These are phyloP conservation scores for Fusarium pseudograminearum DNA, from an alignment of 2,329 filamentous ascomycete genomes.

Conservation along the genomic window DNA sequence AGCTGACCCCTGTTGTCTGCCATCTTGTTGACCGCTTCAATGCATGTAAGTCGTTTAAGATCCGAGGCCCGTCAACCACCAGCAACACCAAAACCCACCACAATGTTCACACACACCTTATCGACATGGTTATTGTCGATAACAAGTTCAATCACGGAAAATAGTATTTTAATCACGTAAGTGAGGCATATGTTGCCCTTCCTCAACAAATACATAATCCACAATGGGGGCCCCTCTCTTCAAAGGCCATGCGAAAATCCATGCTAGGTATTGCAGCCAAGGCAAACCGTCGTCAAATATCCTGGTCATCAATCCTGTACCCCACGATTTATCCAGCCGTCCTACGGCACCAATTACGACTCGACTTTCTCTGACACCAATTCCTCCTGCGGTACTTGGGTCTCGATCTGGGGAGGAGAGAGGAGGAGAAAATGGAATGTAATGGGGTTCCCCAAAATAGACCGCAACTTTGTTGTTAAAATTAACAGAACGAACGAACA, in stretches of 20 bases:
- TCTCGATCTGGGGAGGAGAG: neutral
- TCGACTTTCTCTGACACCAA: conserved; percentile 1
- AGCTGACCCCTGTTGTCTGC: neutral
- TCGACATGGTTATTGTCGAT: neutral
- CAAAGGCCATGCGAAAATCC: conserved; percentile 2
- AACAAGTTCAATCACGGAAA: neutral
- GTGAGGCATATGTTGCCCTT: conserved; percentile 8
- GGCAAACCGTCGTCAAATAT: conserved; percentile 11
- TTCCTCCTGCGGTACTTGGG: conserved; percentile 6
- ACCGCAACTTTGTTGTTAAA: neutral
- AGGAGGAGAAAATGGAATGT: neutral
- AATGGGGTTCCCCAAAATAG: neutral
- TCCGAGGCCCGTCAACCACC: neutral
- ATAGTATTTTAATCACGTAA: neutral
- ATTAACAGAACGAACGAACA: conserved; percentile 5
- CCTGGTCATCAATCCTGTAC: conserved; percentile 19
- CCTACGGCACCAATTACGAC: conserved; percentile 17
- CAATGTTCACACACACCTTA: neutral
- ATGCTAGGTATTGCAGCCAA: conserved; percentile 1
- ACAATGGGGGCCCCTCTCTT: neutral
- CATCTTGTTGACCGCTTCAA: neutral
- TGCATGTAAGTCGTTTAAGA: neutral
- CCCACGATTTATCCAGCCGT: conserved; percentile 22
- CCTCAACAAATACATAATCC: conserved; percentile 6
- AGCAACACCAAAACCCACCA: neutral